phyloP scores from a whole-genome alignment of 148 eudicot species.

The Rhododendron simsii region DNA sequence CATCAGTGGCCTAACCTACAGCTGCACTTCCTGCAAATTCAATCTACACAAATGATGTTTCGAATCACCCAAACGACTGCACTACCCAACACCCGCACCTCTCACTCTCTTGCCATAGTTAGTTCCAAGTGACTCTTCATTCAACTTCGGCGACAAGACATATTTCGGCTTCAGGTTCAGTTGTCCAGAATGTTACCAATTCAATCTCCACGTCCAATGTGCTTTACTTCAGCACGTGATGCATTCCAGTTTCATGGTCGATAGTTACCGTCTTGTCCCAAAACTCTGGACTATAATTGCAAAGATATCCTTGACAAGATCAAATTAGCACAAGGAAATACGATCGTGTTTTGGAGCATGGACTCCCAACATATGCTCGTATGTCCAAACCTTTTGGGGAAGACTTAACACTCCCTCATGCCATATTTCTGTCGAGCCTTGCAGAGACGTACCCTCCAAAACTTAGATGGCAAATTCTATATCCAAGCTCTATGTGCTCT shows the following conservation, averaged over 20 bases:
- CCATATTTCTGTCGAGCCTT: not conserved
- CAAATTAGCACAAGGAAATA: not conserved
- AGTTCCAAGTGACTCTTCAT: not conserved
- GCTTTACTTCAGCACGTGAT: not conserved
- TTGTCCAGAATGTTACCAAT: not conserved
- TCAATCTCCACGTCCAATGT: slow-evolving; percentile 6
- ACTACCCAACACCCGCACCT: not conserved
- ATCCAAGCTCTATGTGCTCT: not conserved
- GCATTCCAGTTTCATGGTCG: not conserved
- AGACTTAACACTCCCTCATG: not conserved
- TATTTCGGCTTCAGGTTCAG: not conserved
- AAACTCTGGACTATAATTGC: not conserved
- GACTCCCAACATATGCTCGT: not conserved
- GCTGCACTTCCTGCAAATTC: slow-evolving; percentile 1
- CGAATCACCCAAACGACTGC: not conserved
- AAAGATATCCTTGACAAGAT: not conserved
- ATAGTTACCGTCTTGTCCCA: not conserved
- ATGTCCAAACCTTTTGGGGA: not conserved
- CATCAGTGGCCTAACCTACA: slow-evolving; percentile 1
- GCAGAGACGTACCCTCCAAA: not conserved
- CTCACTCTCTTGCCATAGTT: not conserved
- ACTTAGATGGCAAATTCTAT: not conserved
- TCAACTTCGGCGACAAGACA: not conserved
- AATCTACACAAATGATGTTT: slow-evolving; percentile 11
- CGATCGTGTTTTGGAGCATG: not conserved